phyloP scores from a whole-genome alignment of 2,329 filamentous ascomycete species.

The Cercospora nicotianae region DNA sequence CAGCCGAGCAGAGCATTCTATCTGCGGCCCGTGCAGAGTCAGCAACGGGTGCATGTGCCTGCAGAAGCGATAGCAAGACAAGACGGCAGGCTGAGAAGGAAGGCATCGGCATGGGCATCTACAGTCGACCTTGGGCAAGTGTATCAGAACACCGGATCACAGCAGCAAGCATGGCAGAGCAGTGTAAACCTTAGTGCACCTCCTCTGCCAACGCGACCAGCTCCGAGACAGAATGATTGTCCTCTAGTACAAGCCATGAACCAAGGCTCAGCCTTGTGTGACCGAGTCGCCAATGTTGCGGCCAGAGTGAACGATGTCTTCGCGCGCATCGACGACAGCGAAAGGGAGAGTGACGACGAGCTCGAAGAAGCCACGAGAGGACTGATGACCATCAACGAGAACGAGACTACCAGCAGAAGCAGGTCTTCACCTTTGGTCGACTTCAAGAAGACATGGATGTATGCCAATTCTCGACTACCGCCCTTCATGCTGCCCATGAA shows the following conservation, averaged over 20 bases:
- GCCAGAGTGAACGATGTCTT: conserved; percentile 67
- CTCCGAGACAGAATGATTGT: conserved; percentile 19
- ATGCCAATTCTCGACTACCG: conserved; percentile 74
- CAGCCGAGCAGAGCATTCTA: conserved; percentile 17
- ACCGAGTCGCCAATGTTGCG: conserved; percentile 62
- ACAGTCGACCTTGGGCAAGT: conserved; percentile 15
- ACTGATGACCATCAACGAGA: conserved; percentile 6
- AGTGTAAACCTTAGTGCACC: conserved; percentile 14
- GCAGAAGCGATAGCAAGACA: conserved; percentile 5
- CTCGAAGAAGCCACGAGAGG: conserved; percentile 47
- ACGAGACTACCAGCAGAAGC: background rate
- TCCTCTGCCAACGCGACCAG: conserved; percentile 8
- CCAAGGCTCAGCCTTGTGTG: conserved; percentile 51
- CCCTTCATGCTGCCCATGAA: conserved; percentile 65
- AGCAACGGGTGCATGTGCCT: conserved; percentile 17
- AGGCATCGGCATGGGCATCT: conserved; percentile 21
- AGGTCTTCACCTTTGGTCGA: conserved; percentile 25
- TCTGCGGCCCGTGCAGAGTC: conserved; percentile 18
- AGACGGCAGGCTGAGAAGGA: conserved; percentile 19
- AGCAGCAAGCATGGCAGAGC: conserved; percentile 22
- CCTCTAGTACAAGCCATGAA: conserved; percentile 35
- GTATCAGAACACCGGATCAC: background rate
- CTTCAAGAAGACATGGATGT: conserved; percentile 67
- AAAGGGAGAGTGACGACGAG: conserved; percentile 51
- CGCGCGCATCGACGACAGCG: conserved; percentile 68